These are phyloP conservation scores for Phoma sp. DNA, from an alignment of 2,329 filamentous ascomycete genomes.

Conservation along the genomic window DNA sequence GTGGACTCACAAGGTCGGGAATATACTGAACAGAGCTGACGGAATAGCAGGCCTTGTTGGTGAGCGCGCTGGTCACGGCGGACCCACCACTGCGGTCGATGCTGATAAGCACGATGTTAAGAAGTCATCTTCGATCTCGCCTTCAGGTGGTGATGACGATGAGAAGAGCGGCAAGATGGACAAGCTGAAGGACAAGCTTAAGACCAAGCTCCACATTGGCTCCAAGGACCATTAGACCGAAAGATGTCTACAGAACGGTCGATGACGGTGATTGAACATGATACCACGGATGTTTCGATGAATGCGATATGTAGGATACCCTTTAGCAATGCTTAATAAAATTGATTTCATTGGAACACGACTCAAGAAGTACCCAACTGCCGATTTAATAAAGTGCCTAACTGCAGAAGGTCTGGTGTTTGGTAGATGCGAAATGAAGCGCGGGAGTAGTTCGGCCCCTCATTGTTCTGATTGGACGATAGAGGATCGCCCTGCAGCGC, in stretches of 20 bases:
- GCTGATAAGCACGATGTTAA: not conserved
- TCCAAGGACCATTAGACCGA: conserved; percentile 38
- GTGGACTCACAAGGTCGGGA: conserved; percentile 30
- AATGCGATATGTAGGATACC: conserved; percentile 14
- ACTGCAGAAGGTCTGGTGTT: not conserved
- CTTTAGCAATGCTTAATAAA: conserved; percentile 12
- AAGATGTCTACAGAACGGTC: conserved; percentile 6
- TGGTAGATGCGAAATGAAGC: not conserved
- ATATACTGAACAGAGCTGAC: conserved; percentile 43
- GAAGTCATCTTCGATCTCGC: conserved; percentile 16
- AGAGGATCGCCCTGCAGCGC: not conserved
- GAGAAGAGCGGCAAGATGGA: conserved; percentile 48
- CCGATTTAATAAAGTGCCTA: too few species aligned
- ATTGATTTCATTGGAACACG: not conserved
- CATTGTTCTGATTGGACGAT: conserved; percentile 2
- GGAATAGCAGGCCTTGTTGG: conserved; percentile 58
- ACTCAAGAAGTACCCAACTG: not conserved
- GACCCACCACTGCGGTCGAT: conserved; percentile 25
- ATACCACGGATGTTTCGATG: conserved; percentile 27
- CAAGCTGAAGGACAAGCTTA: conserved; percentile 63
- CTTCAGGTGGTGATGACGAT: conserved; percentile 22
- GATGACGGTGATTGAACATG: conserved; percentile 22
- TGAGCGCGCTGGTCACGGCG: conserved; percentile 56
- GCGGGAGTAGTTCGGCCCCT: conserved; percentile 5
- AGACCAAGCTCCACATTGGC: conserved; percentile 68